These are phyloP conservation scores for Davidsoniella australis DNA, from an alignment of 2,329 filamentous ascomycete species.

Conservation along the genomic window DNA sequence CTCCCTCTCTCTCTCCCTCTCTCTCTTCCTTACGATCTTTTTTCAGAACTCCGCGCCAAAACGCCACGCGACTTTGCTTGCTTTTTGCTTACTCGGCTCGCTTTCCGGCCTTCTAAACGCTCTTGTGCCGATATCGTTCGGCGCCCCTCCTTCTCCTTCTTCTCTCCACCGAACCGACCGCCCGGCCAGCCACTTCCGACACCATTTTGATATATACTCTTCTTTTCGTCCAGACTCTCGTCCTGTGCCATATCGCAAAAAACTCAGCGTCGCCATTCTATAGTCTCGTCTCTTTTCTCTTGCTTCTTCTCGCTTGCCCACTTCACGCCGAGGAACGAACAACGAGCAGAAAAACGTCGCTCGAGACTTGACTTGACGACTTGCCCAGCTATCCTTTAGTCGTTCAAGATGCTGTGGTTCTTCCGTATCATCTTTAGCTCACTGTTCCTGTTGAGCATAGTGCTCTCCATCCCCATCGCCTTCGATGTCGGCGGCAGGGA, in stretches of 20 bases:
- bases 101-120: too few relatives aligned
- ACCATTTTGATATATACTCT: too few relatives aligned
- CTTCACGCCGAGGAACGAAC: not conserved
- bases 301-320: not conserved
- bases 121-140: constrained; percentile 1
- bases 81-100: too few relatives aligned
- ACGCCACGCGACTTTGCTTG: too few relatives aligned
- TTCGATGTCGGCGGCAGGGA: constrained; percentile 96
- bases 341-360: not conserved
- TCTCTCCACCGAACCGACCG: too few relatives aligned
- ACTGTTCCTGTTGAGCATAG: constrained; percentile 76
- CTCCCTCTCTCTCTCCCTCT: too few relatives aligned
- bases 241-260: too few relatives aligned
- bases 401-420: constrained; percentile 57
- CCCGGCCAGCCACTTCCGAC: too few relatives aligned
- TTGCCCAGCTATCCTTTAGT: not conserved
- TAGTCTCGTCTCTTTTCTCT: not conserved
- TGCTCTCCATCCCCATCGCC: constrained; percentile 88
- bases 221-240: too few relatives aligned
- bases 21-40: too few relatives aligned
- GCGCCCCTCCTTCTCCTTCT: not conserved
- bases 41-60: too few relatives aligned
- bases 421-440: constrained; percentile 64
- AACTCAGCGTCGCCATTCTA: not conserved
- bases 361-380: not conserved